Percentiles rank a stretch among this genome's conserved stretches.
Evolutionary conservation across 306 rosid species (phyloP).

Genomic region (Casuarina equisetifolia): DNA sequence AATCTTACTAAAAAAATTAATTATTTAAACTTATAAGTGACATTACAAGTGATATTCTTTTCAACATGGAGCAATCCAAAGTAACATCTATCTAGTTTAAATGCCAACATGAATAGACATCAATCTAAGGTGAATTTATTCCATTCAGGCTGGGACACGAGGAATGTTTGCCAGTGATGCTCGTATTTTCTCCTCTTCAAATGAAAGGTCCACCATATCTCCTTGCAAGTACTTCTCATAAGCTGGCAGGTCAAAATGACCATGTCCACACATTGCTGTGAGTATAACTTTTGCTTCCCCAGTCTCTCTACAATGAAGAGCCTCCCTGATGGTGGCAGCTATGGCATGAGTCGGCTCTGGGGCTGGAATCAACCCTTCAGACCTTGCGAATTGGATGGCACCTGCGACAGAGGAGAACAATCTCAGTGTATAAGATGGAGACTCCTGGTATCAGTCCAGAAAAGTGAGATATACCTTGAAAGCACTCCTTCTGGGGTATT

Average conservation of each 20-base stretch:
- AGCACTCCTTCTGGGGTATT: conserved; percentile 87
- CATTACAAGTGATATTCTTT: no score
- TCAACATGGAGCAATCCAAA: no score
- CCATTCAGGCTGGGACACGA: conserved; percentile 35
- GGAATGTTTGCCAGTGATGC: conserved; percentile 67
- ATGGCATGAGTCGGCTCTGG: conserved; percentile 96
- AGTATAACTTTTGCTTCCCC: conserved; percentile 91
- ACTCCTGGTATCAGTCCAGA: conserved; percentile 8
- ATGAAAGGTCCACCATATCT: conserved; percentile 77
- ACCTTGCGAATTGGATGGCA: conserved; percentile 80
- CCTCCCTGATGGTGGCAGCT: conserved; percentile 91
- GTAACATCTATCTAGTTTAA: no score
- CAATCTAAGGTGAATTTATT: no score
- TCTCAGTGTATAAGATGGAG: not conserved
- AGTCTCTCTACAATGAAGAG: conserved; percentile 63
- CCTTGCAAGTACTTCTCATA: conserved; percentile 87
- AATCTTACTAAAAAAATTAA: no score
- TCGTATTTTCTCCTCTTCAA: conserved; percentile 59
- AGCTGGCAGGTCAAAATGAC: conserved; percentile 83
- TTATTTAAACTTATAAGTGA: no score
- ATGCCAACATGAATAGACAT: no score
- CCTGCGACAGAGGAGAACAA: conserved; percentile 45
- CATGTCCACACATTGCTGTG: conserved; percentile 97
- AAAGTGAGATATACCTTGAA: conserved; percentile 51
- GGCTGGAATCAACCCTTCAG: conserved; percentile 93